A percentile compares a stretch with the other conserved stretches of the same genome.
Conservation (phyloP, 495 filamentous ascomycete genomes). For the Penicillium angulare region DNA sequence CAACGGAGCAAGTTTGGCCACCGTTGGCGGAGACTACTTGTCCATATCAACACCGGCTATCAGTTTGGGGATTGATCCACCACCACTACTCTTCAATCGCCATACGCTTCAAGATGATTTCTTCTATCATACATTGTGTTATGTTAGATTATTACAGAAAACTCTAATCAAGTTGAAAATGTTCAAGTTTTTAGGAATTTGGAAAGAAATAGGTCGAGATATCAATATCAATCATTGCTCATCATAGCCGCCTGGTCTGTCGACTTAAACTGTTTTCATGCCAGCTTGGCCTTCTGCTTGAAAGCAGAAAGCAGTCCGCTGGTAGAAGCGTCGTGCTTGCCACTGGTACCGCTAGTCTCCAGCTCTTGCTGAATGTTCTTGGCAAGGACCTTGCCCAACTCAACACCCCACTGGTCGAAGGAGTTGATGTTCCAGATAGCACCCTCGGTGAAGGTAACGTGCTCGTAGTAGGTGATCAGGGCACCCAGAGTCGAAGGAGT, state of each 20-base stretch:
- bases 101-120: not conserved
- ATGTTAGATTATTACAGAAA: no score
- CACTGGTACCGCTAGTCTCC: slow-evolving; percentile 67
- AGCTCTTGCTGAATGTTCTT: slow-evolving; percentile 84
- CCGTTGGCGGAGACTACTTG: slow-evolving; percentile 1
- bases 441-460: slow-evolving; percentile 95
- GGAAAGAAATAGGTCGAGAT: slow-evolving; percentile 1
- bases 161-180: not conserved
- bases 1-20: slow-evolving; percentile 10
- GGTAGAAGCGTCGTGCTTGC: slow-evolving; percentile 79
- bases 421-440: slow-evolving; percentile 99
- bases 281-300: slow-evolving; percentile 62
- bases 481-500: slow-evolving; percentile 92
- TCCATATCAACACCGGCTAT: slow-evolving; percentile 3
- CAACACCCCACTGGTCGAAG: slow-evolving; percentile 99
- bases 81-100: no score
- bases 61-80: not conserved
- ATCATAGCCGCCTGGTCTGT: slow-evolving; percentile 21
- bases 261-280: slow-evolving; percentile 22
- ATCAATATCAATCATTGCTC: slow-evolving; percentile 26
- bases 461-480: slow-evolving; percentile 97
- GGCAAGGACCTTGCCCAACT: slow-evolving; percentile 92
- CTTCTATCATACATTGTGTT: no score
- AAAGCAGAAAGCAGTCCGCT: slow-evolving; percentile 86
- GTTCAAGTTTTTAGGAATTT: slow-evolving; percentile 1